Evolutionary conservation across 345 rosid species (phyloP).

Genomic region (Pistacia atlantica): DNA sequence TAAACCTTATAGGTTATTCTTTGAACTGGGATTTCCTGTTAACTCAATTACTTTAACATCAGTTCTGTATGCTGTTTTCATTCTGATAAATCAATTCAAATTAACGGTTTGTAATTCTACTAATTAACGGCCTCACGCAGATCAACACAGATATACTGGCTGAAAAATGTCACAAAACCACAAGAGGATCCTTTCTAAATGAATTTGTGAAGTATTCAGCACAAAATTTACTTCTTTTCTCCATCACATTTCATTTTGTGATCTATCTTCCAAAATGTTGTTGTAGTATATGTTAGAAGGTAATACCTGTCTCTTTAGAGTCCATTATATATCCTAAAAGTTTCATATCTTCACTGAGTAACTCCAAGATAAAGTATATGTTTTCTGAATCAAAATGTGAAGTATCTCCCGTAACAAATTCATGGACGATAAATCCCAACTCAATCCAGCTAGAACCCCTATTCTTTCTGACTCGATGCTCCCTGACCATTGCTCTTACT

Average conservation of each 20-base stretch:
- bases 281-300: not conserved
- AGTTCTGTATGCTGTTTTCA: not conserved
- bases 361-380: constrained; percentile 25
- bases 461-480: constrained; percentile 34
- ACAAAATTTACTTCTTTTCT: not conserved
- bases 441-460: constrained; percentile 43
- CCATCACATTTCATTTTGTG: constrained; percentile 6
- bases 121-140: not conserved
- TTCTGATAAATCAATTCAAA: not conserved
- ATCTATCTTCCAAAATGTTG: constrained; percentile 18
- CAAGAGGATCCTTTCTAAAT: not conserved
- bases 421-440: constrained; percentile 31
- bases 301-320: not conserved
- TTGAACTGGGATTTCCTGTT: constrained; percentile 1
- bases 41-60: not conserved
- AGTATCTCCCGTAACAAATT: constrained; percentile 39
- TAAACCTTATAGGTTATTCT: constrained; percentile 9
- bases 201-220: not conserved
- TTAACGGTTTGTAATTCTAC: not conserved
- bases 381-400: constrained; percentile 37
- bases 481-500: constrained; percentile 34
- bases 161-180: not conserved
- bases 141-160: not conserved
- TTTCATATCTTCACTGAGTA: constrained; percentile 31
- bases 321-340: constrained; percentile 19